These are phyloP conservation scores for Agaricus bisporus DNA, from an alignment of 768 basidiomycete genomes.

Conservation along the genomic window DNA sequence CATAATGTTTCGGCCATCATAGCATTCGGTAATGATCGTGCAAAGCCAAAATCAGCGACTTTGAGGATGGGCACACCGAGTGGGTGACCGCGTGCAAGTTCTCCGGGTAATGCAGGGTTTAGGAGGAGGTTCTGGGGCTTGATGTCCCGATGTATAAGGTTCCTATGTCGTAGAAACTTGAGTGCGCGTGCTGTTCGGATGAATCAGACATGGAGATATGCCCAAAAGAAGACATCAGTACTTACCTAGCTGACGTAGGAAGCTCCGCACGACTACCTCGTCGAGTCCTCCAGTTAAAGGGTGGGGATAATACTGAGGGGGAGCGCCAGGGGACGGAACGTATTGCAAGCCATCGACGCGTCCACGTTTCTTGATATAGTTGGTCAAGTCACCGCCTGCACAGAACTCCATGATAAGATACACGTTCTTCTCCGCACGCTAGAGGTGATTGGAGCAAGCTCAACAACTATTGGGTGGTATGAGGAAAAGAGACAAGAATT, in stretches of 20 bases:
- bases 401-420: slow-evolving; percentile 99
- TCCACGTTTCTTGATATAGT: slow-evolving; percentile 98
- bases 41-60: slow-evolving; percentile 98
- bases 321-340: slow-evolving; percentile 57
- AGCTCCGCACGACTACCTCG: slow-evolving; percentile 86
- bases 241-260: slow-evolving; percentile 84
- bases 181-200: slow-evolving; percentile 73
- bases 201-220: not conserved
- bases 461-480: slow-evolving; percentile 8
- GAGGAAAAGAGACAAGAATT: slow-evolving; percentile 12
- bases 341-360: slow-evolving; percentile 87
- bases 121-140: slow-evolving; percentile 97
- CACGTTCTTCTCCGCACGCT: slow-evolving; percentile 74
- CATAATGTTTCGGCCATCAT: slow-evolving; percentile 98
- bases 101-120: slow-evolving; percentile 72
- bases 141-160: slow-evolving; percentile 94
- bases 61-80: slow-evolving; percentile 92
- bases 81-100: slow-evolving; percentile 84
- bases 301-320: slow-evolving; percentile 85
- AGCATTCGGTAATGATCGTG: slow-evolving; percentile 82
- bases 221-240: slow-evolving; percentile 1
- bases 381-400: slow-evolving; percentile 90
- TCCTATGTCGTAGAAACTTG: slow-evolving; percentile 82
- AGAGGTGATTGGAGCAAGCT: not conserved
- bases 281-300: slow-evolving; percentile 87